Evolutionary conservation across 1,284 basidiomycete species (phyloP).

Genomic region (Meira nashicola): DNA sequence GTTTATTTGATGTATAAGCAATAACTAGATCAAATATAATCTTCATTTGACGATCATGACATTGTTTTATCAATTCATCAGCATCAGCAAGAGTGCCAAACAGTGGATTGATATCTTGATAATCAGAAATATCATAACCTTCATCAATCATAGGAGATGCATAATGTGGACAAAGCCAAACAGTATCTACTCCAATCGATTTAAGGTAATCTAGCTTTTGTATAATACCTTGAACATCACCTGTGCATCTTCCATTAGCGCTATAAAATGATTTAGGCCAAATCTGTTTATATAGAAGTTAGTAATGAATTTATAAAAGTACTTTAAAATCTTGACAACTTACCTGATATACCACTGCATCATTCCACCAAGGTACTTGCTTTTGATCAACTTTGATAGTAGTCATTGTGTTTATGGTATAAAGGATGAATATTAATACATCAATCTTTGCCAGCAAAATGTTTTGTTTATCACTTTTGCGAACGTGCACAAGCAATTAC

Average conservation of each 20-base stretch:
- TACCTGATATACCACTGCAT: slow-evolving; percentile 60
- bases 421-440: no score
- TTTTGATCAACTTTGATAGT: no score
- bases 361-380: slow-evolving; percentile 62
- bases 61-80: slow-evolving; percentile 61
- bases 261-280: slow-evolving; percentile 69
- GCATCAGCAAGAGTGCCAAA: slow-evolving; percentile 69
- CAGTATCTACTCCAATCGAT: slow-evolving; percentile 65
- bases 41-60: slow-evolving; percentile 66
- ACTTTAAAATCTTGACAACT: not conserved
- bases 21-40: slow-evolving; percentile 72
- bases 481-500: no score
- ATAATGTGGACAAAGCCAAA: slow-evolving; percentile 74
- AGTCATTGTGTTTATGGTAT: no score
- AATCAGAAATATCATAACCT: slow-evolving; percentile 57
- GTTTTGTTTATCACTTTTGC: no score
- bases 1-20: slow-evolving; percentile 66
- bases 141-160: slow-evolving; percentile 58
- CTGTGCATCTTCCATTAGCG: slow-evolving; percentile 68
- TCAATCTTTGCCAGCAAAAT: no score
- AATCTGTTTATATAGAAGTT: slow-evolving; percentile 54
- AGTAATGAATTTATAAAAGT: not conserved
- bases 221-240: slow-evolving; percentile 67
- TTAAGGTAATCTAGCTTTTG: slow-evolving; percentile 67
- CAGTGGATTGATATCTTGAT: slow-evolving; percentile 64